These are phyloP conservation scores for Discostella stelligeroides DNA, from an alignment of 108 stramenopile genomes.

Conservation along the genomic window DNA sequence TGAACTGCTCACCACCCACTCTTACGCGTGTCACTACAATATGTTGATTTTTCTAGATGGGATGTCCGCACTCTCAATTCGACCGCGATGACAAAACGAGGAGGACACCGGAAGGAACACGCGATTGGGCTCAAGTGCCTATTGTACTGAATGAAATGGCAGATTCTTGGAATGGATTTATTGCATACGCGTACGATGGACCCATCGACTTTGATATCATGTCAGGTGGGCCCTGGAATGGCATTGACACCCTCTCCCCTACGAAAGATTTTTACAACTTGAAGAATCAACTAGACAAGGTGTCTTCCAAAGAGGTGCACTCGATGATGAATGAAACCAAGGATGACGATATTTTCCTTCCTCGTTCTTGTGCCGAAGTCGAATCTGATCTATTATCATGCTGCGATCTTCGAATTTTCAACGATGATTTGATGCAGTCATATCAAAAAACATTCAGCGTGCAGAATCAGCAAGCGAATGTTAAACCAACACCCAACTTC, in stretches of 20 bases:
- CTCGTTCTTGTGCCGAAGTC: conserved; percentile 18
- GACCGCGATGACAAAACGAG: conserved; percentile 53
- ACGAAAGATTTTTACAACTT: conserved; percentile 56
- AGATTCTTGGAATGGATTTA: conserved; percentile 58
- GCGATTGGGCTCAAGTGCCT: conserved; percentile 60
- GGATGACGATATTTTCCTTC: not conserved
- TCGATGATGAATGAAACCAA: not conserved
- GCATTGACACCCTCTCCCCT: conserved; percentile 28
- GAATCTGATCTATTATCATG: conserved; percentile 22
- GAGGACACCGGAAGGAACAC: conserved; percentile 29
- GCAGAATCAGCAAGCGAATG: too few relatives aligned
- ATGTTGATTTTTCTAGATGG: too few relatives aligned
- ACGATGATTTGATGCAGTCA: conserved; percentile 28
- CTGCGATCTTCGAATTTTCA: conserved; percentile 29
- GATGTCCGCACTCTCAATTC: conserved; percentile 60
- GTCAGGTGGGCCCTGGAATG: conserved; percentile 55
- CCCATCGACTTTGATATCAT: conserved; percentile 53
- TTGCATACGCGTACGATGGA: conserved; percentile 72
- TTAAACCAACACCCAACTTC: too few relatives aligned
- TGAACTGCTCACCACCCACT: too few relatives aligned
- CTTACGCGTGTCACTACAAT: too few relatives aligned
- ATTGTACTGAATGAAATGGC: conserved; percentile 52
- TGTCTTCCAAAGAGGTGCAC: not conserved
- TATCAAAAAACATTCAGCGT: not conserved
- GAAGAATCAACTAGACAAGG: conserved; percentile 23